Conservation (phyloP, 2,329 filamentous ascomycete genomes). For the Emergomyces orientalis region DNA sequence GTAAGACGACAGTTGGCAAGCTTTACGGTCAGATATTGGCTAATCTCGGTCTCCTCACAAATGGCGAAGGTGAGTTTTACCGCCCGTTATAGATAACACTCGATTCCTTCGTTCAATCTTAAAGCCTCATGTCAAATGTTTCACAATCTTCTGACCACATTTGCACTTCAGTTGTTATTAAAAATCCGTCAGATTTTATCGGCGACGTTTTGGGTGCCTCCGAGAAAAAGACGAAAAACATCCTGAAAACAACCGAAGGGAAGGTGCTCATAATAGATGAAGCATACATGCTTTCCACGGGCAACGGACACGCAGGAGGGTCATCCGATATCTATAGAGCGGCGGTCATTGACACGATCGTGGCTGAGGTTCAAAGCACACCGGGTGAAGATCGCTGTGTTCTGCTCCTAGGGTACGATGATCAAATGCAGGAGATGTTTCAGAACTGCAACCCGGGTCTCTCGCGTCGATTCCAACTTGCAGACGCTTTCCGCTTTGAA, state of each 20-base stretch:
- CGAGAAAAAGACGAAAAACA: conserved; percentile 62
- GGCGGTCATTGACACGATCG: conserved; percentile 63
- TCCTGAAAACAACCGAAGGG: conserved; percentile 55
- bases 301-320: conserved; percentile 22
- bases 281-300: conserved; percentile 56
- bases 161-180: conserved; percentile 49
- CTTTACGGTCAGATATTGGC: conserved; percentile 60
- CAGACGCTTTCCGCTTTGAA: conserved; percentile 57
- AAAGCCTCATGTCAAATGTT: not conserved
- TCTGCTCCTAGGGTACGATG: conserved; percentile 59
- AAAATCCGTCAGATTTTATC: conserved; percentile 66
- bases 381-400: conserved; percentile 65
- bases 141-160: not conserved
- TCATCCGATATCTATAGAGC: conserved; percentile 45
- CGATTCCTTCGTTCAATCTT: conserved; percentile 11
- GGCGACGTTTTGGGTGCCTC: conserved; percentile 55
- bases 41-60: conserved; percentile 57
- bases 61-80: conserved; percentile 50
- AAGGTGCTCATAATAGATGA: conserved; percentile 77
- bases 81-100: not conserved
- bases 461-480: conserved; percentile 54
- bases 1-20: conserved; percentile 67
- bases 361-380: conserved; percentile 60
- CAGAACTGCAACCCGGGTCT: conserved; percentile 65
- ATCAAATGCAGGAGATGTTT: conserved; percentile 63